These are phyloP conservation scores for Prunus fruticosa DNA, from an alignment of 306 rosid species.

Conservation along the genomic window DNA sequence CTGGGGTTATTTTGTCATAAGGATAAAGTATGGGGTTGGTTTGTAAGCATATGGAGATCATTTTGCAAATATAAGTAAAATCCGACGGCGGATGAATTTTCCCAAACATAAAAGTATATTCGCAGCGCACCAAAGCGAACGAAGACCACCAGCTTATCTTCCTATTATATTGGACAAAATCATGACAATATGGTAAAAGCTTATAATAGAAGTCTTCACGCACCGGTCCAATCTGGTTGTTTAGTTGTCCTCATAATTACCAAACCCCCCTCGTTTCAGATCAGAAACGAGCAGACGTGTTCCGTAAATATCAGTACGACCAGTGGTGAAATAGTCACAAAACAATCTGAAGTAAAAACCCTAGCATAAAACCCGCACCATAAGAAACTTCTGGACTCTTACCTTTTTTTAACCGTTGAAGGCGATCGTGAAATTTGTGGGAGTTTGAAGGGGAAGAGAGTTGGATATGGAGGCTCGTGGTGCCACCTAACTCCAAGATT, in stretches of 20 bases:
- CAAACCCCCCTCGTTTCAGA: constrained; percentile 1
- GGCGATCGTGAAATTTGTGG: constrained; percentile 8
- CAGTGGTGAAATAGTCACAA: not conserved
- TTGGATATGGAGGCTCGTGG: constrained; percentile 17
- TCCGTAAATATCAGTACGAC: not conserved
- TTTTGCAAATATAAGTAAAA: too few relatives aligned
- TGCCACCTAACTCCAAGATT: constrained; percentile 30
- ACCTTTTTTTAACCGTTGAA: not conserved
- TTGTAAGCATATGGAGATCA: too few relatives aligned
- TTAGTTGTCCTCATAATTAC: not conserved
- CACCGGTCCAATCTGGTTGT: not conserved
- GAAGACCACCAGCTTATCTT: not conserved
- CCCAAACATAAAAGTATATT: not conserved
- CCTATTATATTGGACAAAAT: constrained; percentile 2
- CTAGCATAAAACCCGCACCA: not conserved
- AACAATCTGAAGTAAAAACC: not conserved
- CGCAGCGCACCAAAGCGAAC: not conserved
- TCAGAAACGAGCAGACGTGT: not conserved
- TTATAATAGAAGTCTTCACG: not conserved
- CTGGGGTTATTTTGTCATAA: not conserved
- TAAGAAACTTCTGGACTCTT: constrained; percentile 3
- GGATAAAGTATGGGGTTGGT: not conserved
- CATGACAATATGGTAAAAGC: not conserved
- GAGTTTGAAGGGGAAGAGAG: constrained; percentile 13
- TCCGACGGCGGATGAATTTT: not conserved